Evolutionary conservation across 305 asterid species (phyloP).

Genomic region (Fraxinus paxiana): DNA sequence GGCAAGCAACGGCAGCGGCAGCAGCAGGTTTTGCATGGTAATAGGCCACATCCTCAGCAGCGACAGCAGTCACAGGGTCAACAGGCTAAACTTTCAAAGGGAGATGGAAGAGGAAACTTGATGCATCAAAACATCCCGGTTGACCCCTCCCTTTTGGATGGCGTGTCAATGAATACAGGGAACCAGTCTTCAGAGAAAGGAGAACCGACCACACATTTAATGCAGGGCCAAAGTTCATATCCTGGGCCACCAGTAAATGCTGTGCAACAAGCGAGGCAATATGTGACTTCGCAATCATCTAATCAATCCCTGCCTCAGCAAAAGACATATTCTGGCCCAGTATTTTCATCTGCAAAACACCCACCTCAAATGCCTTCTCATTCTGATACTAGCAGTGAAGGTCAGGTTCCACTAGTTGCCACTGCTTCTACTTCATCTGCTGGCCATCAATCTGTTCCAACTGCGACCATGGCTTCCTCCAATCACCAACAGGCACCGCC

Average conservation of each 20-base stretch:
- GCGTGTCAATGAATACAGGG: constrained; percentile 39
- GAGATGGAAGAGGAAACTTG: constrained; percentile 56
- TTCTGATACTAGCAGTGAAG: constrained; percentile 41
- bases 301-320: constrained; percentile 42
- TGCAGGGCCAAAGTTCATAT: constrained; percentile 41
- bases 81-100: constrained; percentile 51
- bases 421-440: constrained; percentile 31
- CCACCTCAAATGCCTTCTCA: constrained; percentile 38
- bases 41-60: constrained; percentile 67
- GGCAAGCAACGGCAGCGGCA: constrained; percentile 59
- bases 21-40: constrained; percentile 35
- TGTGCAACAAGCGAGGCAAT: constrained; percentile 37
- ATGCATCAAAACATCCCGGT: constrained; percentile 41
- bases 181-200: constrained; percentile 44
- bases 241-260: constrained; percentile 31
- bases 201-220: constrained; percentile 34
- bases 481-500: constrained; percentile 34
- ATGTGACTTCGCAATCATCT: constrained; percentile 33
- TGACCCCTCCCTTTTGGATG: constrained; percentile 46
- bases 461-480: constrained; percentile 35
- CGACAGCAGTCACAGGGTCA: constrained; percentile 48
- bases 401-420: constrained; percentile 44
- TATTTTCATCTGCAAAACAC: constrained; percentile 34
- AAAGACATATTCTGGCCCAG: constrained; percentile 41
- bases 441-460: constrained; percentile 35